phyloP scores from a whole-genome alignment of 2,329 filamentous ascomycete species.

The Capronia coronata region DNA sequence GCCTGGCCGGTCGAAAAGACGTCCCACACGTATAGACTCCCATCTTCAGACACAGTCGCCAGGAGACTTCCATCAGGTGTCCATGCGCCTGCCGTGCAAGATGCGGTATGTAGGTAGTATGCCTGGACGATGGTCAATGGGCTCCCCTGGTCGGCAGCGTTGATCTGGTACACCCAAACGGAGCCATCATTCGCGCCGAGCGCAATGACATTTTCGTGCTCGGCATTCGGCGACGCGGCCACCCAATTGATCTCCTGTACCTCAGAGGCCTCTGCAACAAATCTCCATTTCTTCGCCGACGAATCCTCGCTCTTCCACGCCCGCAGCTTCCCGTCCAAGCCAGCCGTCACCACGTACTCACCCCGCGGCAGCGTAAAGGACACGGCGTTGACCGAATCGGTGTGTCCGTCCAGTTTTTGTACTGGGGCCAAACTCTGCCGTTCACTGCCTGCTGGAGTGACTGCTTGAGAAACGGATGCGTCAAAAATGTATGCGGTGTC shows the following conservation, averaged over 20 bases:
- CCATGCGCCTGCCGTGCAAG: constrained; percentile 88
- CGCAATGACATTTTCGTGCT: constrained; percentile 73
- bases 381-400: constrained; percentile 82
- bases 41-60: constrained; percentile 82
- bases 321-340: constrained; percentile 75
- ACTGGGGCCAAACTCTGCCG: constrained; percentile 58
- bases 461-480: constrained; percentile 56
- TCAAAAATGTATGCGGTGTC: constrained; percentile 86
- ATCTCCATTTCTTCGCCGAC: constrained; percentile 51
- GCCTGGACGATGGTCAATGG: constrained; percentile 78
- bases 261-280: constrained; percentile 73
- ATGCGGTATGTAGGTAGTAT: constrained; percentile 81
- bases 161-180: constrained; percentile 92
- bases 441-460: constrained; percentile 54
- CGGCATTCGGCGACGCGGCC: constrained; percentile 61
- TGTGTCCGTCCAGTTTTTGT: constrained; percentile 78
- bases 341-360: constrained; percentile 78
- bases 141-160: constrained; percentile 53
- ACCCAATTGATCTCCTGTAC: constrained; percentile 96
- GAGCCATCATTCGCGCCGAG: constrained; percentile 84
- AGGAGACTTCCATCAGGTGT: constrained; percentile 79
- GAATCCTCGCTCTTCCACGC: constrained; percentile 54
- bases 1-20: constrained; percentile 63
- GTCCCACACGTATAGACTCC: constrained; percentile 86
- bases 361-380: constrained; percentile 77